These are phyloP conservation scores for Coemansia sp. DNA, from an alignment of 192 early-diverging fungal genomes.

Conservation along the genomic window DNA sequence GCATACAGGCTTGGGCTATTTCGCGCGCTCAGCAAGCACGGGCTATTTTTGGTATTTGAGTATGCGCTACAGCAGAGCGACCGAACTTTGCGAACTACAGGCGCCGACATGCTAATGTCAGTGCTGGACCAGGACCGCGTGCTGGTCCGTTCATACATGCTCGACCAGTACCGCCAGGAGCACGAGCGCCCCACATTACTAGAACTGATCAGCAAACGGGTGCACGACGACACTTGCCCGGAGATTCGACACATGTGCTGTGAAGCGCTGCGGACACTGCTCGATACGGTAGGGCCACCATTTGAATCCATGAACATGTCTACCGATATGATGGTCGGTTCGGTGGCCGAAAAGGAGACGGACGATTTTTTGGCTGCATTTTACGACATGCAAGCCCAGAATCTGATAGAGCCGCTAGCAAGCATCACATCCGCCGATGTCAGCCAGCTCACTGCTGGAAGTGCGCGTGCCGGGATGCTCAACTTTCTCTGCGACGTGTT, in stretches of 20 bases:
- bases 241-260: slow-evolving; percentile 68
- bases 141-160: slow-evolving; percentile 66
- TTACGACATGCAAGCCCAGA: slow-evolving; percentile 64
- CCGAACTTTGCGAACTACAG: slow-evolving; percentile 57
- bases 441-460: slow-evolving; percentile 4
- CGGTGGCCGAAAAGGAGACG: slow-evolving; percentile 53
- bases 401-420: slow-evolving; percentile 66
- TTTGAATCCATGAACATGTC: slow-evolving; percentile 17
- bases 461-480: slow-evolving; percentile 3
- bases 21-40: slow-evolving; percentile 71
- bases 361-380: slow-evolving; percentile 80
- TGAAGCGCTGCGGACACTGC: slow-evolving; percentile 71
- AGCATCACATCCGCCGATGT: slow-evolving; percentile 46
- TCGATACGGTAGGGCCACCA: slow-evolving; percentile 58
- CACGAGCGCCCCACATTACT: slow-evolving; percentile 54
- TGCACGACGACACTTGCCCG: slow-evolving; percentile 60
- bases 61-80: slow-evolving; percentile 61
- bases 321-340: slow-evolving; percentile 12
- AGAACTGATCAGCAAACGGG: slow-evolving; percentile 63
- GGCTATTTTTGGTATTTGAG: slow-evolving; percentile 78
- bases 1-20: slow-evolving; percentile 58
- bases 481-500: slow-evolving; percentile 71
- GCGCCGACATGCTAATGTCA: slow-evolving; percentile 66
- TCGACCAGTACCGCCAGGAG: slow-evolving; percentile 60
- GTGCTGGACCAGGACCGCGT: slow-evolving; percentile 80